These are phyloP conservation scores for Cryptococcus neoformans DNA, from an alignment of 1,284 basidiomycete genomes.

Conservation along the genomic window DNA sequence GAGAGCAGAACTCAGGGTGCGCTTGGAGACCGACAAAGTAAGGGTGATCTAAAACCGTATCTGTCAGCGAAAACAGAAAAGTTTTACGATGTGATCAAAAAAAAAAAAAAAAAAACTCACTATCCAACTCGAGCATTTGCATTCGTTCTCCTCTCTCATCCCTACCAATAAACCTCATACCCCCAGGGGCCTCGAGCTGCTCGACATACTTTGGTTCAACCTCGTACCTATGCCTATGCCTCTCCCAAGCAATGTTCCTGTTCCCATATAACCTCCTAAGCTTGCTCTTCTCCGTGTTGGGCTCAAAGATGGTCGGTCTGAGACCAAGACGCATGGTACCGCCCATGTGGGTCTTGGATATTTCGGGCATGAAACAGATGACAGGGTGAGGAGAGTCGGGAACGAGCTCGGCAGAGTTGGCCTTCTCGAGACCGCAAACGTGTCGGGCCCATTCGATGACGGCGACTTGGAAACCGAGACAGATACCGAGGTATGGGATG, in stretches of 20 bases:
- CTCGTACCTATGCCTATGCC: slow-evolving; percentile 96
- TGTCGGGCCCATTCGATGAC: slow-evolving; percentile 94
- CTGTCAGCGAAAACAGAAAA: background rate
- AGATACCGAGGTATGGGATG: slow-evolving; percentile 94
- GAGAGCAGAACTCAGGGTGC: slow-evolving; percentile 97
- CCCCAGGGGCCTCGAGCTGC: slow-evolving; percentile 65
- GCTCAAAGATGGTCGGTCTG: slow-evolving; percentile 85
- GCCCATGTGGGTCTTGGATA: slow-evolving; percentile 96
- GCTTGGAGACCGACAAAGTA: slow-evolving; percentile 96
- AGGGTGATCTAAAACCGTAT: slow-evolving; percentile 68
- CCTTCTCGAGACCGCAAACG: slow-evolving; percentile 72
- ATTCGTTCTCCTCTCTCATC: slow-evolving; percentile 96
- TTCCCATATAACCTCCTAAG: slow-evolving; percentile 83
- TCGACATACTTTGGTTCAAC: slow-evolving; percentile 89
- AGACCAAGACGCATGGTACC: slow-evolving; percentile 98
- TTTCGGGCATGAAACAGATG: slow-evolving; percentile 98
- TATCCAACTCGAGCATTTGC: slow-evolving; percentile 88
- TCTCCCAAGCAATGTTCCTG: slow-evolving; percentile 83
- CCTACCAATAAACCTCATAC: slow-evolving; percentile 78
- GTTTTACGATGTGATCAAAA: too few relatives aligned
- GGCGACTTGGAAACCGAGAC: slow-evolving; percentile 96
- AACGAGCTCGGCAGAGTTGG: slow-evolving; percentile 84
- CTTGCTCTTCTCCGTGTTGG: slow-evolving; percentile 61
- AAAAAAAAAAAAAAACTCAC: slow-evolving; percentile 52
- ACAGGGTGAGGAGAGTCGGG: slow-evolving; percentile 62